Base-by-base conservation (phyloP, 2,329 filamentous ascomycete species). In the Talaromyces sp. region DNA sequence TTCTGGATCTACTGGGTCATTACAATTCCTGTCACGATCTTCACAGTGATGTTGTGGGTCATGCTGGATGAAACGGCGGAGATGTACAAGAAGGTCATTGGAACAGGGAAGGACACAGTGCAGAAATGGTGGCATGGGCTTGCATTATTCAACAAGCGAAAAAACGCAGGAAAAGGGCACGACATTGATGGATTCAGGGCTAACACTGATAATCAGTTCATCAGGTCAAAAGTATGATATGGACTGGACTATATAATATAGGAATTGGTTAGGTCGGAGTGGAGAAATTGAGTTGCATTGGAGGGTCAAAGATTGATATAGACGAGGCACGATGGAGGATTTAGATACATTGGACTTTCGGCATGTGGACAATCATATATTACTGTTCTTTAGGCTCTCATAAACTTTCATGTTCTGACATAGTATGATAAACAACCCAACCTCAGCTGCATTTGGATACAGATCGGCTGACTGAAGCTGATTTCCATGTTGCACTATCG, bases 1-100 rank as follows among this genome's bases (percentile, higher is more conserved):
- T 59, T 59, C 10, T 59, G 57, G 57, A 50, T 59, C 28, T 59
- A 59, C 31, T 59, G 57, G 57, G 53, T 17, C 22, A 50, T 59
- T 25, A 59, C 57, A 10, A 59, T 59, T 13, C 57, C 57, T 7
- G 43, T 59, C 31, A 59, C 57, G 5, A 37, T 56, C 10, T 45
- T 59, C 9, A 59, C 57, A 1, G 46, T 59, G 17, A 9, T 56
- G 7, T 10, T 50, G 22, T 59, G 53, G 57, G 21, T 25, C 17
- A 25, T 51, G 25, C 22, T 54, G 40, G 53, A 50, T 50, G 43
- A 59, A 37, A 56, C 54, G 33, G 45, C 40, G n/a, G 43, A 50
- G 13, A 50, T 56, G 54, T 56, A 56, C 35, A 41, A 50, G 35
- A 40, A 19, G 8, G 28, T 48, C 17, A 39, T 56, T 9, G 5